A percentile compares a stretch with the other conserved stretches of the same genome.
Evolutionary conservation across 169 alveolate genomes (phyloP).

Genomic region (Hepatocystis sp.): DNA sequence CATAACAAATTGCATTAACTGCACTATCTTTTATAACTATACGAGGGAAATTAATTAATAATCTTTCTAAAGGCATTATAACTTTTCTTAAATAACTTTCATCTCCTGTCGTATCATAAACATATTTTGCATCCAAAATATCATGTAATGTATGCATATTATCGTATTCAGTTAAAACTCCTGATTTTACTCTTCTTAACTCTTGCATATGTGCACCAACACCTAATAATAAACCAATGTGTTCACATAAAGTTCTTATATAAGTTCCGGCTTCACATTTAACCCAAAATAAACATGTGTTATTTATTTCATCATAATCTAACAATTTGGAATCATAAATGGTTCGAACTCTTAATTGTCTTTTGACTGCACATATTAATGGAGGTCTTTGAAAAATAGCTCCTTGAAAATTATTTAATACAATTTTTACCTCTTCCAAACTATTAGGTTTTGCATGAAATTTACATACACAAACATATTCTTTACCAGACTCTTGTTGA

Average conservation of each 20-base stretch:
- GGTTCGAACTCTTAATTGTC: constrained; percentile 99
- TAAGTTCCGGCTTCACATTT: constrained; percentile 99
- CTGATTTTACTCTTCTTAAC: constrained; percentile 98
- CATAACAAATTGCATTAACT: constrained; percentile 99
- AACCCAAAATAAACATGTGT: constrained; percentile 98
- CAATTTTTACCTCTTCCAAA: constrained; percentile 83
- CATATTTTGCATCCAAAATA: constrained; percentile 98
- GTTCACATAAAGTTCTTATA: constrained; percentile 99
- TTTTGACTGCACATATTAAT: constrained; percentile 98
- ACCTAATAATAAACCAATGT: constrained; percentile 98
- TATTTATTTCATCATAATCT: constrained; percentile 97
- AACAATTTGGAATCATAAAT: constrained; percentile 97
- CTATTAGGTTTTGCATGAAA: constrained; percentile 92
- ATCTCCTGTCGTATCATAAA: constrained; percentile 94
- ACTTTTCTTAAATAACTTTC: constrained; percentile 98
- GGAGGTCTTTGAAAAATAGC: constrained; percentile 99
- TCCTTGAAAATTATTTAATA: constrained; percentile 97
- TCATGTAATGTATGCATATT: constrained; percentile 99
- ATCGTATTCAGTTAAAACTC: constrained; percentile 97
- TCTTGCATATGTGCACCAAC: constrained; percentile 99
- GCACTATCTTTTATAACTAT: constrained; percentile 99
- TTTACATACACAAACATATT: constrained; percentile 97
- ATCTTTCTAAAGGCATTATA: constrained; percentile 97
- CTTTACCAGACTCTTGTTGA: constrained; percentile 99
- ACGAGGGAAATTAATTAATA: constrained; percentile 96